Base-by-base conservation (phyloP, 2,329 filamentous ascomycete species). In the Aspergillus eucalypticola region DNA sequence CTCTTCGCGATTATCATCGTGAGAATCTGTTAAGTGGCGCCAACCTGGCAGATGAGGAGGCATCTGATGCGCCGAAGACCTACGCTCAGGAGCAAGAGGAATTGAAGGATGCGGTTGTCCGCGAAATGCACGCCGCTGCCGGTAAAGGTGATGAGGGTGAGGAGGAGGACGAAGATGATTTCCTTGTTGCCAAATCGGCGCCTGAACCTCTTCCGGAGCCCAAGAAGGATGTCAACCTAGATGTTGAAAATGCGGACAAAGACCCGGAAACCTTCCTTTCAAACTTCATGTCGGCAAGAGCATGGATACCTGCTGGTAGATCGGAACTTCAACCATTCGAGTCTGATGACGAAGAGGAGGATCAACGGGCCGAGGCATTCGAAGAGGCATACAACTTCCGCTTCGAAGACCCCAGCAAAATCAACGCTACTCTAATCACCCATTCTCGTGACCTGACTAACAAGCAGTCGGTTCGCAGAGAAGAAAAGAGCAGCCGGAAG, bases 381-480 rank as follows among this genome's bases (percentile, higher is more conserved):
- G 95, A 99, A 78, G 85, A 90, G 65, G 93, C 93, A 4, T 99
- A 96, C 80, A 99, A 99, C 78, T 79, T 97, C 78, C 90, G 95
- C 35, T 99, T 99, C 71, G 95, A 99, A 74, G 91, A 98, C 69
- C 92, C 95, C 0, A 85, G 85, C 61, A 92, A 91, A 72, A 88
- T 91, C 69, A 97, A 97, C 72, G 92, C 96, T 76, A 88, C 90
- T 53, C 82, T 99, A 32, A 88, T 90, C 70, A 92, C 93, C 5
- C 96, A 97, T 78, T 90, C 94, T 58, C 89, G 94, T 86, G 92
- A 96, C 73, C 84, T 92, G 17, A 89, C 90, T 39, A 88, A 88
- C 41, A 88, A 89, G 64, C 90, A 90, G 66, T 95, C 93, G 0
- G 93, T 96, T 23, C 87, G 95, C 53, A 86, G 93, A 63, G 92